phyloP scores from a whole-genome alignment of 345 rosid genomes.

The Salix koriyanagi region DNA sequence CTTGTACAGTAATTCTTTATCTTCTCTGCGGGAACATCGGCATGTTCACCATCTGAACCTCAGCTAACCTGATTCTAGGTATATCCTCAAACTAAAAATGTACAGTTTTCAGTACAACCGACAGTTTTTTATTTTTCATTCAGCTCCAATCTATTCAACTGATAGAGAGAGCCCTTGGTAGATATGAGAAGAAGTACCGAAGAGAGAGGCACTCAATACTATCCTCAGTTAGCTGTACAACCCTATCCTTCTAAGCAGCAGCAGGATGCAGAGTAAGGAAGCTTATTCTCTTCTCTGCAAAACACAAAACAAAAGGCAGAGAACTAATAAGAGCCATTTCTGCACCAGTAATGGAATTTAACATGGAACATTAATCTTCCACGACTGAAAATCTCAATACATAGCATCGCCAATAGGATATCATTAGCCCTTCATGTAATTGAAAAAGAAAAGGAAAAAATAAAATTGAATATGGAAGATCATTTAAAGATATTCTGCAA shows the following conservation, averaged over 20 bases:
- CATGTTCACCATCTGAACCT: conserved; percentile 30
- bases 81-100: conserved; percentile 45
- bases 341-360: neutral
- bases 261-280: conserved; percentile 46
- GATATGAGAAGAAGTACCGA: conserved; percentile 17
- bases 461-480: neutral
- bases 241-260: conserved; percentile 26
- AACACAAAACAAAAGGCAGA: conserved; percentile 1
- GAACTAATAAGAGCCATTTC: neutral
- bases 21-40: conserved; percentile 27
- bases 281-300: conserved; percentile 64
- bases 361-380: neutral
- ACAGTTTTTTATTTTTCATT: conserved; percentile 32
- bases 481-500: neutral
- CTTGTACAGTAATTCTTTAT: conserved; percentile 31
- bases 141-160: conserved; percentile 37
- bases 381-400: neutral
- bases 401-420: neutral
- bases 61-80: conserved; percentile 42
- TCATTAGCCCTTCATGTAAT: neutral
- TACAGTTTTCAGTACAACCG: conserved; percentile 42
- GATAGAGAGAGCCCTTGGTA: conserved; percentile 30
- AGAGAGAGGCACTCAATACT: conserved; percentile 36
- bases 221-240: conserved; percentile 69
- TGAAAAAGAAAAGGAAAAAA: neutral